Conservation (phyloP, 2,329 filamentous ascomycete genomes). For the Colletotrichum sp. region DNA sequence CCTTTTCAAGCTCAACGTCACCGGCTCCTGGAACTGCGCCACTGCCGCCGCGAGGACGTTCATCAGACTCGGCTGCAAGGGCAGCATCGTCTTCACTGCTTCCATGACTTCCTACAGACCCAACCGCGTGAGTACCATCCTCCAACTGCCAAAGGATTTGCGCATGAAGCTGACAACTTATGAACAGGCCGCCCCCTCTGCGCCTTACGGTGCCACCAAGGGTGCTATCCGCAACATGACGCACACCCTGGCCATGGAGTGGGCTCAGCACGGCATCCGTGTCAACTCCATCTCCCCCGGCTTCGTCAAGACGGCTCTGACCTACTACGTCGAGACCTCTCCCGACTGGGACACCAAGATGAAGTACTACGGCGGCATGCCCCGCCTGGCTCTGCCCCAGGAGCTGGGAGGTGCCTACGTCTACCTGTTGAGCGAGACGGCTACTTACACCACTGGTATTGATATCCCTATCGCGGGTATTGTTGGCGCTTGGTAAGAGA, state of each 20-base stretch:
- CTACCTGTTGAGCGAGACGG: conserved; percentile 58
- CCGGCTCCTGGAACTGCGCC: conserved; percentile 49
- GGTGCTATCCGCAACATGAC: conserved; percentile 45
- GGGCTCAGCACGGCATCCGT: conserved; percentile 49
- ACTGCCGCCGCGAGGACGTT: conserved; percentile 48
- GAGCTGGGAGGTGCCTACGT: conserved; percentile 64
- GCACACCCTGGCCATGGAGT: conserved; percentile 50
- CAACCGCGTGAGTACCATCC: conserved; percentile 37
- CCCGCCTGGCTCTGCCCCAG: conserved; percentile 54
- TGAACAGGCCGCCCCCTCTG: conserved; percentile 49
- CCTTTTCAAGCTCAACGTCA: conserved; percentile 47
- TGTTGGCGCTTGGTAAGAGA: conserved; percentile 27
- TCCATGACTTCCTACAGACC: conserved; percentile 53
- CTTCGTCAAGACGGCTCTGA: conserved; percentile 49
- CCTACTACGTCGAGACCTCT: conserved; percentile 54
- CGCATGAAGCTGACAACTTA: no score
- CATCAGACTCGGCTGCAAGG: conserved; percentile 37
- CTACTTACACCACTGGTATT: conserved; percentile 54
- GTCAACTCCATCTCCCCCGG: conserved; percentile 53
- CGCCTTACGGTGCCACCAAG: conserved; percentile 51
- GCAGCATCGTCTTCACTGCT: conserved; percentile 49
- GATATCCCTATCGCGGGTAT: conserved; percentile 50
- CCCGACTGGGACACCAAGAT: conserved; percentile 62
- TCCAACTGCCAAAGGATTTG: no score
- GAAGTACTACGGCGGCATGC: conserved; percentile 64